Evolutionary conservation across 371 early-diverging fungal genomes (phyloP), one percentile per base, ranked within the genome.

Genomic region (Mycotypha africana): DNA sequence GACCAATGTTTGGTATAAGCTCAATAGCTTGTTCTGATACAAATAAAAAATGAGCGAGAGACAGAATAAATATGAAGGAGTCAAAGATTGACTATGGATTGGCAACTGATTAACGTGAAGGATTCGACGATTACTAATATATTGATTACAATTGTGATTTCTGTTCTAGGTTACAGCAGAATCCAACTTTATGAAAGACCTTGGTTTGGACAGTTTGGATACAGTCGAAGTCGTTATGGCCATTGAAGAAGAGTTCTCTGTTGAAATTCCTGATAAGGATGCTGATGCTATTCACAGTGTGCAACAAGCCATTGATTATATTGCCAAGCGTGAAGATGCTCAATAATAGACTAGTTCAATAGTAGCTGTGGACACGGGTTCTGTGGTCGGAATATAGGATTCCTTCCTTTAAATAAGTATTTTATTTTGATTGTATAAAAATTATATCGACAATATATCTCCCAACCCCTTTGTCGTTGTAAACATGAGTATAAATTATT

Each of bases 151-250:
- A 71, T 86, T 47, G 76, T n/a, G n/a, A n/a, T n/a, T n/a, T n/a
- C n/a, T n/a, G n/a, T n/a, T n/a, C n/a, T n/a, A n/a, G n/a, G n/a
- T n/a, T n/a, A n/a, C n/a, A n/a, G n/a, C n/a, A n/a, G n/a, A 85
- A 51, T 81, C 97, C 24, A 84, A 89, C 69, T 96, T 97, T 65
- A 76, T 78, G 67, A 85, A 88, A 57, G 98, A 97, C 66, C 89
- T 98, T 53, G 92, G 93, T 14, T 71, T 98, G 49, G 98, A 98
- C 70, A 86, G 87, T 60, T 78, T 98, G 60, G 97, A 97, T 70
- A 88, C 92, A 45, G 96, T 97, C 34, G 98, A 98, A 73, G 93
- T 97, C 45, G 92, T 95, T 41, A 97, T 98, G 93, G 96, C 96
- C 37, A 84, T 98, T 53, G 98, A 98, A 76, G 97, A 98, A 58